Base-by-base conservation (phyloP, 495 filamentous ascomycete species). In the Neurospora sp. region DNA sequence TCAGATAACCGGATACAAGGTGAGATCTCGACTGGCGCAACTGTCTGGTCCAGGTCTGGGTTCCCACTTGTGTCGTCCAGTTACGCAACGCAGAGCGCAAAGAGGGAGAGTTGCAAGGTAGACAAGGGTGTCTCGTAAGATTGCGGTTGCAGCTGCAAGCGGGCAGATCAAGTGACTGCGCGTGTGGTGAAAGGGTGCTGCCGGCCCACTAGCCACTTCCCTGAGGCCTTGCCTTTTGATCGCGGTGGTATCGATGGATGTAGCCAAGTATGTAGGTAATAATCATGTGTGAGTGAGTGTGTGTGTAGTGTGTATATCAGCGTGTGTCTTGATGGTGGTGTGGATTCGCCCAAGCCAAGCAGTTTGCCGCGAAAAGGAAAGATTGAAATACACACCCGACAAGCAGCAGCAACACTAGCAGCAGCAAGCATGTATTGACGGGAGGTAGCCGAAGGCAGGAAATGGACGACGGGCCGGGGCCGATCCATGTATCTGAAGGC, bases 161-260 rank as follows among this genome's bases (percentile, higher is more conserved):
- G 7, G 74, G 72, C 60, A 62, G 77, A 80, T 80, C 79, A 80
- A 77, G 76, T 80, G 79, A 81, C 76, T 74, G 70, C 76, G 69
- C 75, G 76, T 71, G 77, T 80, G 78, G 75, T 44, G 72, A 14
- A 66, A 66, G 54, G 54, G 54, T 66, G 54, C 54, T 66, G 54
- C 23, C 54, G 54, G 54, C 14, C 54, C 54, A 66, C 27, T 66
- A 66, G 54, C 54, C 27, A 62, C 54, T 62, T 31, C 6, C 27
- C 6, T 8, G 2, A 18, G 27, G 54, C 54, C 54, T 66, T 66
- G 27, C 27, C 54, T 66, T 66, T 66, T 66, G 54, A 18, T 66
- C 54, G 54, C 27, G 12, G 54, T 62, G 54, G 54, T 31, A 18
- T 66, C 27, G 54, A 35, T 66, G 27, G 54, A 66, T 66, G 54